Percentiles rank a stretch among this genome's conserved stretches.
Evolutionary conservation across 2,329 filamentous ascomycete species (phyloP).

Genomic region (Penicillium sp.): DNA sequence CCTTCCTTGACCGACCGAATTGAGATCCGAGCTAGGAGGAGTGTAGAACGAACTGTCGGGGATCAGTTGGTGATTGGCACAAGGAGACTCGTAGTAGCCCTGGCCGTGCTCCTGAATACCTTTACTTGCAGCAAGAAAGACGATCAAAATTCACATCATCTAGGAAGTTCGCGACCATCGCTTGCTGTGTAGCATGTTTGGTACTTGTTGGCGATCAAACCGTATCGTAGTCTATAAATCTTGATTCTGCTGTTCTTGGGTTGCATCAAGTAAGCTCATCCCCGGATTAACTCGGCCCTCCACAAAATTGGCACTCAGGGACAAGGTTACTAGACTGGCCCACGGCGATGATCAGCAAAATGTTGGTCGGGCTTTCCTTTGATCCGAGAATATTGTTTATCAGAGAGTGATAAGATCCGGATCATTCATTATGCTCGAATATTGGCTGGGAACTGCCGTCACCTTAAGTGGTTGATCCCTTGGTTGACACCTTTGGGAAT

Average conservation of each 20-base stretch:
- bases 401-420: background rate
- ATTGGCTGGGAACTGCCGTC: background rate
- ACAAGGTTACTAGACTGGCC: background rate
- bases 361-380: background rate
- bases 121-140: background rate
- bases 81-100: background rate
- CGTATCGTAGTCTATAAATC: background rate
- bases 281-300: background rate
- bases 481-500: background rate
- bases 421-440: background rate
- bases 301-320: too few species aligned
- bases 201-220: background rate
- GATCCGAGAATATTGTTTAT: background rate
- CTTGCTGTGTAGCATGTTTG: background rate
- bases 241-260: background rate
- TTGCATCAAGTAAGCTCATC: background rate
- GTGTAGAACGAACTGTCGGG: background rate
- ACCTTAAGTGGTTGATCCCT: background rate
- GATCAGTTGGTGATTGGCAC: background rate
- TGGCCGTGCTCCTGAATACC: background rate
- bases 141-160: background rate
- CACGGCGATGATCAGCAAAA: background rate
- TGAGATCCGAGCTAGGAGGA: background rate
- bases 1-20: background rate
- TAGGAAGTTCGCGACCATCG: background rate